Base-by-base conservation (phyloP, 768 basidiomycete species). In the Amanita thiersii region DNA sequence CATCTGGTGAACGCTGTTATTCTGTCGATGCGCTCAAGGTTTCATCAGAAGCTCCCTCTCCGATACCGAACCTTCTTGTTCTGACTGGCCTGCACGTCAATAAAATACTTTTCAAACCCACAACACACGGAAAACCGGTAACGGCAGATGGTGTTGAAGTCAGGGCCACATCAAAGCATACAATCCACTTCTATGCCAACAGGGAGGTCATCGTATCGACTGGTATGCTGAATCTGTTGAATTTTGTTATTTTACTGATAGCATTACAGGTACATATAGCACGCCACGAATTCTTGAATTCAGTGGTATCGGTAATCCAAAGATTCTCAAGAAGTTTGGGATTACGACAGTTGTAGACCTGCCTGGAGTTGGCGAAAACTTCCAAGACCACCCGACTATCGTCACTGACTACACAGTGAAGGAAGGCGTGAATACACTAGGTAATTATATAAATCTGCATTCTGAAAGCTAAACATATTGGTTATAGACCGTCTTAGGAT, bases 101-200 rank as follows among this genome's bases (percentile, higher is more conserved):
- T 5, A 51, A 51, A 25, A 40, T 57, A 25, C 40, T 54, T 20
- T 10, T 54, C 18, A 31, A 33, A 9, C 10, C 17, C 19, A 9
- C 29, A 30, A 14, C 9, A 9, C 9, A 30, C 14, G 29, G 14
- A 9, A 14, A 14, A 9, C 29, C 9, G 9, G 9, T 9, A 9
- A 30, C 29, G 9, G 29, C 29, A 9, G 9, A 9, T 9, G 14
- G 29, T 14, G 14, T 30, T 9, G 29, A 30, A 9, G 9, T 30
- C 9, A n/a, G n/a, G n/a, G n/a, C n/a, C n/a, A n/a, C n/a, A n/a
- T n/a, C n/a, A n/a, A n/a, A n/a, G n/a, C n/a, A n/a, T n/a, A n/a
- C n/a, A n/a, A 30, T 30, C 29, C 29, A 30, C 14, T 9, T 30
- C 29, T 9, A 9, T 9, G 29, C 29, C 9, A 9, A 14, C 29